Percentiles rank a stretch among this genome's conserved stretches.
Conservation (phyloP, 495 filamentous ascomycete species). For the Aspergillus asperescens region DNA sequence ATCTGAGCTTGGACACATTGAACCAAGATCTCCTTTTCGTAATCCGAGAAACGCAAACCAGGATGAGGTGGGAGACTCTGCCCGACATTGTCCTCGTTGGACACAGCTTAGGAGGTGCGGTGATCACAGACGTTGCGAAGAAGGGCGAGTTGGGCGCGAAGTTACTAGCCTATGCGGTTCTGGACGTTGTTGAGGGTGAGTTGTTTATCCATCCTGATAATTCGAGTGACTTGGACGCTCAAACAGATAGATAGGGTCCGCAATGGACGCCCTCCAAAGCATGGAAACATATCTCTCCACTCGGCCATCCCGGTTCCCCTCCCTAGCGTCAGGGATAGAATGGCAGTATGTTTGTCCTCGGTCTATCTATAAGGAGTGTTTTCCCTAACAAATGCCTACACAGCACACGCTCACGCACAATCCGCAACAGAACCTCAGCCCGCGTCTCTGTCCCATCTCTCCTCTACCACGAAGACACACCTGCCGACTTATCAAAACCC, state of each 20-base stretch:
- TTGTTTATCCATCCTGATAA: constrained; percentile 10
- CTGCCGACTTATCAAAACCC: constrained; percentile 31
- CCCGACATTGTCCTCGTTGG: constrained; percentile 80
- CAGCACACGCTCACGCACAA: constrained; percentile 74
- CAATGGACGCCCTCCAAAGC: constrained; percentile 87
- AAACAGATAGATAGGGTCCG: constrained; percentile 42
- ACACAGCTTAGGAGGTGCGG: constrained; percentile 94
- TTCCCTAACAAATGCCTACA: not conserved
- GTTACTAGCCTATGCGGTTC: constrained; percentile 79
- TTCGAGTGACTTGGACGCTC: not conserved
- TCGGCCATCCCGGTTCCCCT: constrained; percentile 72
- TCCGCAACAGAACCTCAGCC: constrained; percentile 76
- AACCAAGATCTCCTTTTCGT: constrained; percentile 67
- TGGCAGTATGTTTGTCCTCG: constrained; percentile 64
- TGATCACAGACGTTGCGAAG: constrained; percentile 79
- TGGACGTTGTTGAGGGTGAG: constrained; percentile 91
- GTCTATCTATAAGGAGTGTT: not conserved
- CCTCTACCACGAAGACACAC: constrained; percentile 45
- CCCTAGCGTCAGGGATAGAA: constrained; percentile 72
- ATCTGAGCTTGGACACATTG: constrained; percentile 65
- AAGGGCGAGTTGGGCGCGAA: constrained; percentile 56
- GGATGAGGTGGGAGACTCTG: constrained; percentile 64
- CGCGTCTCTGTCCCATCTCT: constrained; percentile 83
- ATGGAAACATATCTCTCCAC: constrained; percentile 90
- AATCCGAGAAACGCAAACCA: constrained; percentile 54